phyloP scores from a whole-genome alignment of 331 rosid genomes.

The Dryas integrifolia region DNA sequence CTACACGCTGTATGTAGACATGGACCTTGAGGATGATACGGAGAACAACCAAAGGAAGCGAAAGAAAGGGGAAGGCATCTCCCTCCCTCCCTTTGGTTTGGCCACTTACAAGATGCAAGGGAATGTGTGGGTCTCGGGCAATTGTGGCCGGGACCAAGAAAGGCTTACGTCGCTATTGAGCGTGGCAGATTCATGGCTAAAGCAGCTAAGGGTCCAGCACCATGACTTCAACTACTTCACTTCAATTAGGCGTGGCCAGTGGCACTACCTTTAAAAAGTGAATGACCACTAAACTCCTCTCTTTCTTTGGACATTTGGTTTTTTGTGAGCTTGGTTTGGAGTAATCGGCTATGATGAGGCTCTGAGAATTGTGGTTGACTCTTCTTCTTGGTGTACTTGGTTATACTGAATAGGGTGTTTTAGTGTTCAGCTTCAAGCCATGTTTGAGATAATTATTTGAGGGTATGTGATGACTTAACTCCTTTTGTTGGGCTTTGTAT shows the following conservation, averaged over 20 bases:
- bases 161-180: constrained; percentile 61
- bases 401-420: constrained; percentile 15
- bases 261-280: constrained; percentile 2
- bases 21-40: constrained; percentile 78
- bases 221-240: constrained; percentile 89
- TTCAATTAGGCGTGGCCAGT: constrained; percentile 54
- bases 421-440: constrained; percentile 1
- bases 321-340: constrained; percentile 6
- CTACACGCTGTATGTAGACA: constrained; percentile 40
- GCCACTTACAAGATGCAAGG: constrained; percentile 99
- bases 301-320: background rate
- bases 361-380: background rate
- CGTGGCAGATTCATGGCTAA: constrained; percentile 96
- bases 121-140: constrained; percentile 78
- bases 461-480: constrained; percentile 12
- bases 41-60: constrained; percentile 51
- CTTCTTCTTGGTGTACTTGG: background rate
- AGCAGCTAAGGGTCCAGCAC: constrained; percentile 91
- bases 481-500: constrained; percentile 20
- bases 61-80: constrained; percentile 64
- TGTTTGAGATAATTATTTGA: background rate
- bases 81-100: constrained; percentile 77
- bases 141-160: constrained; percentile 83
- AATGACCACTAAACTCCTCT: constrained; percentile 18
- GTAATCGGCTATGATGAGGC: background rate